Conservation (phyloP, 2,329 filamentous ascomycete species). For the Raffaelea albimanens region DNA sequence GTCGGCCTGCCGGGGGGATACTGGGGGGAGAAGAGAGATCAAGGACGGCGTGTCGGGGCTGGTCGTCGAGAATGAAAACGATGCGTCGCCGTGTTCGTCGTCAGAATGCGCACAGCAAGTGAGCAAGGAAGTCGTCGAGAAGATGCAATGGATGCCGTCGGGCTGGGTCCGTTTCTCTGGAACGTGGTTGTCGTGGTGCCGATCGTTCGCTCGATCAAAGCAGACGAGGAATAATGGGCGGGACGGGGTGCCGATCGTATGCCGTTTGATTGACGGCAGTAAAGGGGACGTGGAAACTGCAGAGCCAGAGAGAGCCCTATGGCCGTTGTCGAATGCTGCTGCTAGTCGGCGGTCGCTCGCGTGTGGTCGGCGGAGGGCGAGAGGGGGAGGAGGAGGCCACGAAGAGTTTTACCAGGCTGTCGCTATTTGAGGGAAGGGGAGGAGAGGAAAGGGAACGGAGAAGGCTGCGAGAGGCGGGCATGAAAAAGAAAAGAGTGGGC, state of each 20-base stretch:
- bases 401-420: background rate
- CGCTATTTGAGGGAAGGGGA: background rate
- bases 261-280: conserved; percentile 3
- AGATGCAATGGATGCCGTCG: no score
- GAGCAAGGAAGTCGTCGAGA: no score
- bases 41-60: no score
- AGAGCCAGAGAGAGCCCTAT: background rate
- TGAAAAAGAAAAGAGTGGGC: background rate
- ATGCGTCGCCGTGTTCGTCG: no score
- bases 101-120: no score
- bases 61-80: no score
- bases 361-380: background rate
- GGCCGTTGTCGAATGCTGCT: background rate
- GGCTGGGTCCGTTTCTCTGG: no score
- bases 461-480: background rate
- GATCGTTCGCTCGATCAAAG: background rate
- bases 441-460: background rate
- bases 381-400: no score
- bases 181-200: background rate
- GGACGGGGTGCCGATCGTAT: conserved; percentile 4
- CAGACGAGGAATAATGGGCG: background rate
- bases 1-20: background rate
- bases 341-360: background rate
- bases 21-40: background rate
- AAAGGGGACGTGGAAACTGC: no score